Base-by-base conservation (phyloP, 2,329 filamentous ascomycete species). In the Colletotrichum eremochloae region DNA sequence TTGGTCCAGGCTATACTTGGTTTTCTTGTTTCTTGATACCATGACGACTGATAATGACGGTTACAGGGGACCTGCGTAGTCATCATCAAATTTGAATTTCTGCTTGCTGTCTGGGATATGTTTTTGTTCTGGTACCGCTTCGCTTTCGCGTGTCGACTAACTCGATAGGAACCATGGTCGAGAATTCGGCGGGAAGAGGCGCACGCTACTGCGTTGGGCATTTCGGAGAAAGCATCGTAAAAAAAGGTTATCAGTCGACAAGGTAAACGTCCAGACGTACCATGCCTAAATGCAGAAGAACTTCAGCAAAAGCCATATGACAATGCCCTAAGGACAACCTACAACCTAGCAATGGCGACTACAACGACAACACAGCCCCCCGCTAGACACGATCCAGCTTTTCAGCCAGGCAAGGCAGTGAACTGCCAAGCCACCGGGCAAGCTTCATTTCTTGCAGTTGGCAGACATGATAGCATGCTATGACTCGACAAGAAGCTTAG, bases 1-100 rank as follows among this genome's bases (percentile, higher is more conserved):
- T 69, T 24, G 7, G 60, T 36, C 38, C 31, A 53, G 53, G 46
- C 38, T 46, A 48, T 61, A 53, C 33, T 60, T 64, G 18, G 66
- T 55, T 69, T 44, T 14, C 60, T 63, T 68, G 52, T 58, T 68
- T 65, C 60, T 61, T 46, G 66, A 72, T 72, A 72, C 66, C 70
- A 72, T 61, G 70, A 70, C n/a, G 70, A 72, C 67, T 58, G 40
- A 72, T 72, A 56, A 72, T 65, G 66, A 72, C 48, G 42, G 40
- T 53, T 60, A 36, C n/a, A 46, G 36, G n/a, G 60, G 57, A 12
- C 29, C 24, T 48, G 53, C 38, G 53, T 42, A 42, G 58, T 68
- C 65, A 38, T 29, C 7, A n/a, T 44, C n/a, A 31, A 63, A 64
- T 38, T 48, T 52, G 42, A 52, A 38, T 52, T 24, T 63, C 24